Percentiles rank a stretch among this genome's conserved stretches.
These are phyloP conservation scores for Pseudotsuga menziesii DNA, from an alignment of 75 land plant genomes.

Conservation along the genomic window DNA sequence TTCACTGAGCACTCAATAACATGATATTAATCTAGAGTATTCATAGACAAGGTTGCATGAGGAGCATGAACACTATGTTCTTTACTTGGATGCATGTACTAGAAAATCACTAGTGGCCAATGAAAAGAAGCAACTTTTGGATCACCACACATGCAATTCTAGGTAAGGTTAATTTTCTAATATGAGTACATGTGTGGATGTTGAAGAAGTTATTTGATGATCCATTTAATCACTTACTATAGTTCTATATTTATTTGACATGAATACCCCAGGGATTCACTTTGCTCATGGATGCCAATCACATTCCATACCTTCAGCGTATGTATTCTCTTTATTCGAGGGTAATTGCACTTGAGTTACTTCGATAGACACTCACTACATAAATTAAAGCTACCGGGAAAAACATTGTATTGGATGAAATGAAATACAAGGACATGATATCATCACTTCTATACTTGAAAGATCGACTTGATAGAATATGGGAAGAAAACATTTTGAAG, in stretches of 20 bases:
- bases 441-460: too few species aligned
- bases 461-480: conserved; percentile 87
- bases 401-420: conserved; percentile 92
- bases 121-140: conserved; percentile 90
- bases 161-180: conserved; percentile 60
- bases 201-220: neutral
- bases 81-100: conserved; percentile 85
- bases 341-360: conserved; percentile 81
- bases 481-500: conserved; percentile 87
- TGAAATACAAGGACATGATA: conserved; percentile 98
- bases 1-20: neutral
- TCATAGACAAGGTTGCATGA: conserved; percentile 84
- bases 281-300: conserved; percentile 93
- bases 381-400: conserved; percentile 93
- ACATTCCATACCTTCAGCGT: conserved; percentile 76
- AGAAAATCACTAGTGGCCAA: conserved; percentile 76
- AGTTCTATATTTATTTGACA: neutral
- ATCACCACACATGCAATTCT: conserved; percentile 85
- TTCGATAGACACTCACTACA: conserved; percentile 68
- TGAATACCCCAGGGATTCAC: conserved; percentile 62
- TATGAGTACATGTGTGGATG: neutral
- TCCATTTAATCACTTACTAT: neutral
- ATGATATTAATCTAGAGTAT: neutral
- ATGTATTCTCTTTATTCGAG: conserved; percentile 80
- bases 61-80: conserved; percentile 92